Base-by-base conservation (phyloP, 2,329 filamentous ascomycete genomes). In the Pyrenochaeta sp. region DNA sequence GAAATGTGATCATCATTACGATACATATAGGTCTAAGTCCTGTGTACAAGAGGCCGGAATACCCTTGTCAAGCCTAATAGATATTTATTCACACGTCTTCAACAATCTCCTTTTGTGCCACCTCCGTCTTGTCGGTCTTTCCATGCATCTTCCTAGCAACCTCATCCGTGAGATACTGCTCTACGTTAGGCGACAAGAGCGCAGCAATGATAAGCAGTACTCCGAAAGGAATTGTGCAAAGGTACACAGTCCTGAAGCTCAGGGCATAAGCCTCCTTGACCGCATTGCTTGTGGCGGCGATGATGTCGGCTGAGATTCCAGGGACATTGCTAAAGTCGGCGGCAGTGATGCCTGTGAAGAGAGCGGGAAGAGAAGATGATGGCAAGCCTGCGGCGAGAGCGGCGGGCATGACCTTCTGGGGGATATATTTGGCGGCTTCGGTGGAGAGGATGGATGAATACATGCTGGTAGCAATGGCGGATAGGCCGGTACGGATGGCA, bases 161-260 rank as follows among this genome's bases (percentile, higher is more conserved):
- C 50, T 82, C 77, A 50, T 77, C 69, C 0, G 76, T 81, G 36
- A 82, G 67, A 62, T 76, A 81, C 27, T 77, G 72, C 61, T 82
- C 78, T 19, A 82, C 76, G 59, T 83, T 77, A 19, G 80, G 80
- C 42, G 75, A 71, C 5, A 82, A 61, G 15, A 77, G 61, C 8
- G 79, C 72, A 7, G 77, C 76, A 24, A 76, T 59, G 8, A 83
- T 65, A n/a, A 76, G 51, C 46, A 78, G 57, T 4, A 61, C 72
- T 5, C 74, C 73, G 59, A 78, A 79, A 0, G 74, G 73, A 6
- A 79, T 52, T 3, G 75, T 77, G 58, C 74, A 45, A 66, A 80
- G 71, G 79, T 81, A 84, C 1, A 85, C 81, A 3, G 77, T 75
- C 53, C 72, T 70, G 67, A 84, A 83, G 2, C 79, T 78, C n/a